These are phyloP conservation scores for Verticillium albo-atrum DNA, from an alignment of 2,329 filamentous ascomycete species.

Conservation along the genomic window DNA sequence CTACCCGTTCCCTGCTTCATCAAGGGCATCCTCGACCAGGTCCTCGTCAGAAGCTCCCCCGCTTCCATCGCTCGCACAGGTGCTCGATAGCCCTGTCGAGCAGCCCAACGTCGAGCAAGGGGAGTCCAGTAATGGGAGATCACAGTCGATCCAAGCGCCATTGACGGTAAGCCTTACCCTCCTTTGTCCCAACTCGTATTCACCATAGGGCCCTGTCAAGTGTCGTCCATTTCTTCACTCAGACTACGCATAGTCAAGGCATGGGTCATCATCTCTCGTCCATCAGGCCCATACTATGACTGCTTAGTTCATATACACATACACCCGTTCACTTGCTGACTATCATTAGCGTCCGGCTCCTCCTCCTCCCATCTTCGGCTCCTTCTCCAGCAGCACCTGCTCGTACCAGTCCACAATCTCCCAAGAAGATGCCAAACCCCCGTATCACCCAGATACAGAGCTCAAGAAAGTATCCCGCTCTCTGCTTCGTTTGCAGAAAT, in stretches of 20 bases:
- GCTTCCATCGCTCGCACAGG: neutral
- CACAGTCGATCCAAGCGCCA: neutral
- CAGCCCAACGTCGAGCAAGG: neutral
- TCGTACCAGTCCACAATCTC: slow-evolving; percentile 29
- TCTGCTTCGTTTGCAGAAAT: slow-evolving; percentile 33
- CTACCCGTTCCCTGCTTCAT: neutral
- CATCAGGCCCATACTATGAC: too few relatives aligned
- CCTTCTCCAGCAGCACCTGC: slow-evolving; percentile 21
- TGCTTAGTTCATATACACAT: neutral
- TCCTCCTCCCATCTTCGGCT: neutral
- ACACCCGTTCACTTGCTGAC: neutral
- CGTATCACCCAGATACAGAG: slow-evolving; percentile 33
- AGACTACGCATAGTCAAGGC: too few relatives aligned
- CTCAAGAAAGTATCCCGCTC: slow-evolving; percentile 31
- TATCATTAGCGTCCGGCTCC: neutral
- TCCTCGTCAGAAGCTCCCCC: neutral
- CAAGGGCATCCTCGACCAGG: neutral
- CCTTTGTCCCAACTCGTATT: too few relatives aligned
- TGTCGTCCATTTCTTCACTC: too few relatives aligned
- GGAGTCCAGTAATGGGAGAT: neutral
- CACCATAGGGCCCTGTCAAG: too few relatives aligned
- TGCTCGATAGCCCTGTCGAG: neutral
- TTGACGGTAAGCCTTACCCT: neutral
- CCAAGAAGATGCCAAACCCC: slow-evolving; percentile 33
- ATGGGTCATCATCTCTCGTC: too few relatives aligned